These are phyloP conservation scores for Eucalyptus globulus DNA, from an alignment of 345 rosid genomes.

Conservation along the genomic window DNA sequence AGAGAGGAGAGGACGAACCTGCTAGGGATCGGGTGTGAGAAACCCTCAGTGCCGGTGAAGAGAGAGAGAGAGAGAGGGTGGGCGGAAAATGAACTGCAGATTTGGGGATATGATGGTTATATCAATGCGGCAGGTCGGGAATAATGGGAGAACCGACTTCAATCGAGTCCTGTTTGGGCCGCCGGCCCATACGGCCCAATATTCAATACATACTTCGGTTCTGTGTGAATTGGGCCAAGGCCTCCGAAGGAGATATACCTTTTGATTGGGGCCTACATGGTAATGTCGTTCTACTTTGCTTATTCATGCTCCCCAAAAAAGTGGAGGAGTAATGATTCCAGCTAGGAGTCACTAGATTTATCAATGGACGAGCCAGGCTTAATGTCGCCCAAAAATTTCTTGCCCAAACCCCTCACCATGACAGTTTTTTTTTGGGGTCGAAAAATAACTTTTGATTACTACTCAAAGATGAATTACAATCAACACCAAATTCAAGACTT, in stretches of 20 bases:
- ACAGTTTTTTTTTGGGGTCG: no score
- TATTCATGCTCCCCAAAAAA: background rate
- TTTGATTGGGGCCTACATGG: background rate
- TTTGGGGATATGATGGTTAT: background rate
- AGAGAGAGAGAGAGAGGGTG: background rate
- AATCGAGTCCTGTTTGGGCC: background rate
- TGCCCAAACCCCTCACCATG: background rate
- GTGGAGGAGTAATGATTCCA: background rate
- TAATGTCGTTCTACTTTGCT: background rate
- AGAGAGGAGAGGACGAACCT: background rate
- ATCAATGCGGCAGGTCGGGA: background rate
- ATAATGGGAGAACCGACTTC: background rate
- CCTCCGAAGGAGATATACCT: background rate
- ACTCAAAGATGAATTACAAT: no score
- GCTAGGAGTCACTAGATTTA: background rate
- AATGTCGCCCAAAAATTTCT: background rate
- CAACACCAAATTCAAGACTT: no score
- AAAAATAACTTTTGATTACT: no score
- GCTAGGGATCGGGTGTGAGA: background rate
- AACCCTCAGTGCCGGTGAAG: background rate
- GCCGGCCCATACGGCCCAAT: background rate
- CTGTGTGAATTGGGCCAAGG: background rate
- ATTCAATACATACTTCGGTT: background rate
- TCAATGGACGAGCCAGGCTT: background rate
- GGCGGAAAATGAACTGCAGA: background rate